A percentile compares a stretch with the other conserved stretches of the same genome.
Conservation (phyloP, 352 stramenopile genomes). For the Plasmopara viticola region DNA sequence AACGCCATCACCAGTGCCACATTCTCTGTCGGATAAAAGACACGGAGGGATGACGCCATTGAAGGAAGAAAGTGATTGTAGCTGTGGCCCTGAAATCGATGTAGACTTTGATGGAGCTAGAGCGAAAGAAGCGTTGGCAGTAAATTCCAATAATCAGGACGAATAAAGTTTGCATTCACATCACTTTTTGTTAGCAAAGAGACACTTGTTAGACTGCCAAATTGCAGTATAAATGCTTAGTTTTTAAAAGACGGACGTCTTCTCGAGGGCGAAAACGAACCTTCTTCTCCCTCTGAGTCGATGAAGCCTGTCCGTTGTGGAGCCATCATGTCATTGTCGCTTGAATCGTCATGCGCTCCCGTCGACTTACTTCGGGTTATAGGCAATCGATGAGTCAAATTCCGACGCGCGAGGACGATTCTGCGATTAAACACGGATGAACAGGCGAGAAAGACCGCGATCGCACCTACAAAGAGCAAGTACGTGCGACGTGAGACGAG, state of each 20-base stretch:
- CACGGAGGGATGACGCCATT: constrained; percentile 5
- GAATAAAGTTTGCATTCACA: constrained; percentile 12
- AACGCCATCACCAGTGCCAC: constrained; percentile 11
- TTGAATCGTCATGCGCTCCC: constrained; percentile 13
- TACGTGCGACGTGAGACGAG: constrained; percentile 80
- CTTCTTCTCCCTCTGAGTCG: constrained; percentile 25
- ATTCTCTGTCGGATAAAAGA: constrained; percentile 2
- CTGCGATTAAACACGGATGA: constrained; percentile 75
- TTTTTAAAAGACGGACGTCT: constrained; percentile 24
- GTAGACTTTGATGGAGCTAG: constrained; percentile 9
- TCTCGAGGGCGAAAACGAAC: constrained; percentile 24
- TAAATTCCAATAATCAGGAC: constrained; percentile 23
- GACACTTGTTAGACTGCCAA: neutral
- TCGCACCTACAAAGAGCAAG: constrained; percentile 73
- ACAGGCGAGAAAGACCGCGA: constrained; percentile 75
- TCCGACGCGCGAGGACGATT: constrained; percentile 54
- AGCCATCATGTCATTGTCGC: constrained; percentile 6
- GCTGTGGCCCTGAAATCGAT: constrained; percentile 20
- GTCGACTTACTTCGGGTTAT: constrained; percentile 22
- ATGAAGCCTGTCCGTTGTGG: constrained; percentile 20
- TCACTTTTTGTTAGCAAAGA: too few species aligned
- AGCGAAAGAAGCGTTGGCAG: constrained; percentile 13
- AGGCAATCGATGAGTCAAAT: constrained; percentile 52
- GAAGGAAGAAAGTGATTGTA: constrained; percentile 8
- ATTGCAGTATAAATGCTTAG: neutral